These are phyloP conservation scores for Schoenoplectus triqueter DNA, from an alignment of 202 grass and related monocot species.

Conservation along the genomic window DNA sequence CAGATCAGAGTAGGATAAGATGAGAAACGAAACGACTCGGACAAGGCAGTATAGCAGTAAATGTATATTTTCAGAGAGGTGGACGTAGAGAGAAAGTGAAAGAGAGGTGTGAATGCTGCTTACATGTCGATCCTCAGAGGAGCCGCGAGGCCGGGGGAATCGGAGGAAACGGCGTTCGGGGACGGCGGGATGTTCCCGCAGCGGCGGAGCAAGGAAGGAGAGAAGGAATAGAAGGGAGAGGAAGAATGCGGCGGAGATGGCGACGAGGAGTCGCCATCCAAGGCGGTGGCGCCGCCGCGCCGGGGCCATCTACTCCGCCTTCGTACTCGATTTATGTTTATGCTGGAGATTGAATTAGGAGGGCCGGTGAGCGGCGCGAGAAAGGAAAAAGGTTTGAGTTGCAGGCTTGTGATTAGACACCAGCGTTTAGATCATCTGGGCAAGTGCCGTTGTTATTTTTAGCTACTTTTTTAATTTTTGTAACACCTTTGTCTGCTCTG, in stretches of 20 bases:
- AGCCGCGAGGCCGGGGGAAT: conserved; percentile 36
- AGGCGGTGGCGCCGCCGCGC: conserved; percentile 65
- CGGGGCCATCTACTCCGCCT: conserved; percentile 52
- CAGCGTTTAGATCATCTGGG: conserved; percentile 19
- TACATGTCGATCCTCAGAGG: conserved; percentile 38
- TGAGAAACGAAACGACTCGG: conserved; percentile 38
- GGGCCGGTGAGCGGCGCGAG: conserved; percentile 26
- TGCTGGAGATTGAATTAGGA: not conserved
- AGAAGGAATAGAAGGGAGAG: conserved; percentile 55
- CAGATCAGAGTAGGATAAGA: conserved; percentile 20
- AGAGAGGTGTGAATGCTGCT: not conserved
- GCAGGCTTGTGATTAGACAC: conserved; percentile 18
- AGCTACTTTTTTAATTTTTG: not conserved
- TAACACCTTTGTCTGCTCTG: too few relatives aligned
- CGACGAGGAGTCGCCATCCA: conserved; percentile 51
- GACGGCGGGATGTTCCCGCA: conserved; percentile 46
- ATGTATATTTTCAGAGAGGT: not conserved
- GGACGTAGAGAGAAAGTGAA: not conserved
- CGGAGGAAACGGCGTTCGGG: conserved; percentile 33
- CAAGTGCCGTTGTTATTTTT: conserved; percentile 37
- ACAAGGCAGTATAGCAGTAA: not conserved
- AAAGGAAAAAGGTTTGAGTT: conserved; percentile 2
- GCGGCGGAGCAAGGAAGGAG: conserved; percentile 65
- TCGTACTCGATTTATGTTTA: not conserved
- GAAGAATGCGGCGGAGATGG: conserved; percentile 49